Percentiles rank a stretch among this genome's conserved stretches.
These are phyloP conservation scores for Areca catechu DNA, from an alignment of 176 grass and related monocot genomes.

Conservation along the genomic window DNA sequence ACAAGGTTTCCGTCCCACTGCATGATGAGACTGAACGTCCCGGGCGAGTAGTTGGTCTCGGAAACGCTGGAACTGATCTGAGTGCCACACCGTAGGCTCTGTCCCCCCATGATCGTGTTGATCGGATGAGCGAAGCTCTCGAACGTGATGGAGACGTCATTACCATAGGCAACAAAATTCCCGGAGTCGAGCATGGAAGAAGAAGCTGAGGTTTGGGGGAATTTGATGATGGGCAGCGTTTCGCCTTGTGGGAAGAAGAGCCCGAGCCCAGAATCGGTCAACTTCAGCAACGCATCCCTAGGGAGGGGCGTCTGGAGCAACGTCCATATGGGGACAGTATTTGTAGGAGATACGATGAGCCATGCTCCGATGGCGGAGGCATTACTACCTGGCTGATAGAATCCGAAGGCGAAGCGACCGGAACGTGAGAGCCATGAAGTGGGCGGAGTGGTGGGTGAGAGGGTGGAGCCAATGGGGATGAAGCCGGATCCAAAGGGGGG, in stretches of 20 bases:
- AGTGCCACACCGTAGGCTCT: slow-evolving; percentile 8
- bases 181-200: slow-evolving; percentile 25
- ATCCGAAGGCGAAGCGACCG: slow-evolving; percentile 32
- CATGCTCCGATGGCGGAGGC: slow-evolving; percentile 30
- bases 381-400: slow-evolving; percentile 17
- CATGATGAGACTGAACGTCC: slow-evolving; percentile 18
- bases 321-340: slow-evolving; percentile 18
- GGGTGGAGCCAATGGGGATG: not conserved
- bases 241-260: slow-evolving; percentile 15
- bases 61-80: slow-evolving; percentile 27
- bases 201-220: not conserved
- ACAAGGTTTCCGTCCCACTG: slow-evolving; percentile 21
- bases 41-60: slow-evolving; percentile 8
- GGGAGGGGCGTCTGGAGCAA: not conserved
- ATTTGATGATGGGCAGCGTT: slow-evolving; percentile 7
- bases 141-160: not conserved
- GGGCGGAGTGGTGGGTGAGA: slow-evolving; percentile 12
- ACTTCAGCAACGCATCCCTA: too few relatives aligned
- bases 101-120: slow-evolving; percentile 28
- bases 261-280: slow-evolving; percentile 12
- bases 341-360: slow-evolving; percentile 9
- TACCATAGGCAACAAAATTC: slow-evolving; percentile 22
- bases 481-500: too few relatives aligned
- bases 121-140: slow-evolving; percentile 24
- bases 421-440: slow-evolving; percentile 24